Evolutionary conservation across 1,139 yeast species (phyloP), one percentile per base, ranked within the genome.

Genomic region (Pichia sp.): DNA sequence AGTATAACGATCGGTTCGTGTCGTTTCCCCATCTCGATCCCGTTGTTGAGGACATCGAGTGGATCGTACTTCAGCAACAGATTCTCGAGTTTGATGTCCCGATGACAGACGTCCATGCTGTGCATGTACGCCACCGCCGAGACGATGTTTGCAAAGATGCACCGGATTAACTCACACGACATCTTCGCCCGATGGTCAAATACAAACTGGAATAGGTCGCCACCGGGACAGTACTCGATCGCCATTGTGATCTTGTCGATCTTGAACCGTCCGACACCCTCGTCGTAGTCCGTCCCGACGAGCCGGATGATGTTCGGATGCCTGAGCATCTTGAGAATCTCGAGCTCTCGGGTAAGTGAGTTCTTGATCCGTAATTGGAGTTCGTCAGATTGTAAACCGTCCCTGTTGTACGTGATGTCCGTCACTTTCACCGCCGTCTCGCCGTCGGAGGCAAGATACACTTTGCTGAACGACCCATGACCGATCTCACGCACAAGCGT

Each of bases 41-140:
- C 41, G 72, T 60, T 34, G 4, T n/a, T n/a, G 7, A 53, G 18
- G 3, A 52, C 14, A 15, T 67, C 67, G 1, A 66, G 66, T 3
- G 69, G 60, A 3, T 62, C 53, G 36, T 62, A 58, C 36, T 76
- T 78, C 22, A 90, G 66, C 27, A 89, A 66, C 1, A 89, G 74
- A 60, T 89, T 93, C 56, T 91, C 98, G 35, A 91, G 71, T 67
- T 90, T 89, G 55, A 91, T 76, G 62, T 91, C 98, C 53, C 98
- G 77, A 65, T 91, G 98, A 15, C 91, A 85, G 19, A 90, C 77
- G 53, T 76, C 66, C 47, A 77, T 68, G 8, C 68, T 60, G 64
- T 93, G 99, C 46, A 93, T 69, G 61, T 85, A 88, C n/a, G 75
- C 70, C 1, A 90, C 81, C 0, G 96, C 93, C 3, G 73, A 62